Conservation (phyloP, 352 stramenopile genomes). For the Discostella stelligera region DNA sequence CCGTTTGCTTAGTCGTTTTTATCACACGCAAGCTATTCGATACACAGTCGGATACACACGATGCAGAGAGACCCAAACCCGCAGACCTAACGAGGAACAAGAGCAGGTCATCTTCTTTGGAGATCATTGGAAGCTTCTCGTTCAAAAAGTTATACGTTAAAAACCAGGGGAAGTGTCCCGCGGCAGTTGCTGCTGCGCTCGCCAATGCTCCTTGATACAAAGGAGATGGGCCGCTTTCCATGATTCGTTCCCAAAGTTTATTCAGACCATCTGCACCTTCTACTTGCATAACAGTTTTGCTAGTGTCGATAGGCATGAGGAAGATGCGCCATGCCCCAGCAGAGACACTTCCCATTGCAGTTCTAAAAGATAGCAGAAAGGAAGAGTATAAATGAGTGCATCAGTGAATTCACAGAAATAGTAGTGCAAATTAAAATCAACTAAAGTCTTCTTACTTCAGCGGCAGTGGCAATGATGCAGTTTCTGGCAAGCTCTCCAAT, state of each 20-base stretch:
- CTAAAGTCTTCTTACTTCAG: constrained; percentile 64
- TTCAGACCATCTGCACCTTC: constrained; percentile 80
- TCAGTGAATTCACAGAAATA: too few species aligned
- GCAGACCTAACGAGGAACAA: constrained; percentile 69
- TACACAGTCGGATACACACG: constrained; percentile 84
- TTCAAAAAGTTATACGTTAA: constrained; percentile 88
- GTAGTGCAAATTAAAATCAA: not conserved
- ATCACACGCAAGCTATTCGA: constrained; percentile 88
- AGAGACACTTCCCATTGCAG: constrained; percentile 75
- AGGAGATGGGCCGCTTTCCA: constrained; percentile 69
- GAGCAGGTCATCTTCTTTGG: constrained; percentile 75
- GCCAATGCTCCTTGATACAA: constrained; percentile 86
- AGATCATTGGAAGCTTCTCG: constrained; percentile 68
- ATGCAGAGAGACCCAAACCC: constrained; percentile 79
- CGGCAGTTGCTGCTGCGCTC: constrained; percentile 82
- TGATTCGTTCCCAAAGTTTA: constrained; percentile 55
- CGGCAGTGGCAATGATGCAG: constrained; percentile 79
- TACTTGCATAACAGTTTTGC: constrained; percentile 85
- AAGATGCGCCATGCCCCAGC: constrained; percentile 87
- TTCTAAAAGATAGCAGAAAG: constrained; percentile 8
- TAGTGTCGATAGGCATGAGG: constrained; percentile 88
- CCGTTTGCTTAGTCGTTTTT: constrained; percentile 89
- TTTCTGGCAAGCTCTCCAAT: constrained; percentile 83
- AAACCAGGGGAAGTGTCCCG: constrained; percentile 86
- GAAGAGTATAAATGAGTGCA: not conserved